These are phyloP conservation scores for Xylaria scruposa DNA, from an alignment of 495 filamentous ascomycete genomes.

Conservation along the genomic window DNA sequence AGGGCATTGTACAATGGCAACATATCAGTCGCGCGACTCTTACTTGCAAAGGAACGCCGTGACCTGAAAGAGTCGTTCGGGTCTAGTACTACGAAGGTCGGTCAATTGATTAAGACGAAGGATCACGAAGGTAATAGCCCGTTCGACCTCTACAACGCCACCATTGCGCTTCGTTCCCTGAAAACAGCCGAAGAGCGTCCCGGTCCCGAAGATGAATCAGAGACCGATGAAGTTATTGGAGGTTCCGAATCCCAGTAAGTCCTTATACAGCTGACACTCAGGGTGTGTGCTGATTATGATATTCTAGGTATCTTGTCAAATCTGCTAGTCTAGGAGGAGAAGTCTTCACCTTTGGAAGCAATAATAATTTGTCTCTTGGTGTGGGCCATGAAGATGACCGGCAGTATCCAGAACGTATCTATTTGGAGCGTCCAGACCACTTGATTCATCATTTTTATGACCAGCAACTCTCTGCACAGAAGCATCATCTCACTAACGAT, in stretches of 20 bases:
- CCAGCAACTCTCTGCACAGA: constrained; percentile 58
- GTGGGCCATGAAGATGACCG: constrained; percentile 93
- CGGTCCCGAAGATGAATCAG: constrained; percentile 45
- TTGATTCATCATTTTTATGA: constrained; percentile 72
- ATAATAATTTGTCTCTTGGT: constrained; percentile 90
- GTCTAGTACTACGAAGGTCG: constrained; percentile 51
- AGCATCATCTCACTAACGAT: constrained; percentile 31
- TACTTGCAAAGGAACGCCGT: constrained; percentile 75
- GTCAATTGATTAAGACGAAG: constrained; percentile 88
- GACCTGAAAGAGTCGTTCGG: constrained; percentile 64
- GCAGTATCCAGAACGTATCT: constrained; percentile 86
- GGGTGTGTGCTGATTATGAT: constrained; percentile 15
- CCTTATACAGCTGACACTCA: neutral
- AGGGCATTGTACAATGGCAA: constrained; percentile 93
- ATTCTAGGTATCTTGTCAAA: constrained; percentile 34
- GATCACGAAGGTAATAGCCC: constrained; percentile 94
- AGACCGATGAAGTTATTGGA: constrained; percentile 45
- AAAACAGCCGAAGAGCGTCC: constrained; percentile 37
- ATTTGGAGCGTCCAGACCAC: constrained; percentile 79
- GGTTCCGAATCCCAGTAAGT: constrained; percentile 36
- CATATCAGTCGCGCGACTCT: constrained; percentile 78
- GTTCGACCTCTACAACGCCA: constrained; percentile 87
- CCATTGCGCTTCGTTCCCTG: constrained; percentile 68
- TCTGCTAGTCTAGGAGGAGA: constrained; percentile 71
- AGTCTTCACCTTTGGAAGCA: constrained; percentile 90